Percentiles rank a stretch among this genome's conserved stretches.
These are phyloP conservation scores for Coniochaeta prunicola DNA, from an alignment of 2,329 filamentous ascomycete genomes.

Conservation along the genomic window DNA sequence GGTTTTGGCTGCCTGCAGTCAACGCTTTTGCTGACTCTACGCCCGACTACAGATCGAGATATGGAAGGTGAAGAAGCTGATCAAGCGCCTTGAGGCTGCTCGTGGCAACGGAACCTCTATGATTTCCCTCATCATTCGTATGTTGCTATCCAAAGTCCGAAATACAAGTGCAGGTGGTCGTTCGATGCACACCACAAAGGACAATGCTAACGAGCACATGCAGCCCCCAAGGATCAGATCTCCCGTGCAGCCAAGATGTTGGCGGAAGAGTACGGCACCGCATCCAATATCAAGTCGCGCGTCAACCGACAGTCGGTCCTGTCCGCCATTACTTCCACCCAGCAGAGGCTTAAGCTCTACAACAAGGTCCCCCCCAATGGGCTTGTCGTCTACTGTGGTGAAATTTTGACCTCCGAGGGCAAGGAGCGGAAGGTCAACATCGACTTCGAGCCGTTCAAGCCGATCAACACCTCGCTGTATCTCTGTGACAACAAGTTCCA, in stretches of 20 bases:
- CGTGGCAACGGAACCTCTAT: conserved; percentile 98
- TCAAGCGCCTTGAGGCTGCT: conserved; percentile 95
- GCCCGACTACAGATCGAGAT: conserved; percentile 52
- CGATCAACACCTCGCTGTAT: conserved; percentile 98
- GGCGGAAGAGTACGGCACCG: conserved; percentile 99
- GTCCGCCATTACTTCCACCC: conserved; percentile 96
- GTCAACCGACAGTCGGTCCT: conserved; percentile 98
- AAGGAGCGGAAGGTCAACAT: conserved; percentile 99
- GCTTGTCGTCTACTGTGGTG: conserved; percentile 97
- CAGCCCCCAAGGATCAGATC: conserved; percentile 96
- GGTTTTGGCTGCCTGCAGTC: background rate
- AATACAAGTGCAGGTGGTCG: conserved; percentile 5
- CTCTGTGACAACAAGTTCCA: conserved; percentile 99
- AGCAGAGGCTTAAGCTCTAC: conserved; percentile 98
- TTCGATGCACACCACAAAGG: conserved; percentile 3
- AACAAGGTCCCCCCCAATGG: conserved; percentile 98
- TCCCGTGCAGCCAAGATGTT: conserved; percentile 98
- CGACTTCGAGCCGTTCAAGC: conserved; percentile 99
- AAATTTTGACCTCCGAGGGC: conserved; percentile 98
- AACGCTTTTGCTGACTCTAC: conserved; percentile 11
- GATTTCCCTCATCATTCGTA: conserved; percentile 99
- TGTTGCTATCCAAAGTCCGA: conserved; percentile 21
- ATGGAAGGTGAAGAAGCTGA: conserved; percentile 99
- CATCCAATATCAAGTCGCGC: conserved; percentile 98
- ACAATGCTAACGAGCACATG: conserved; percentile 5